Evolutionary conservation across 169 alveolate genomes (phyloP), one percentile per base, ranked within the genome.

Genomic region (Eimeria acervulina): DNA sequence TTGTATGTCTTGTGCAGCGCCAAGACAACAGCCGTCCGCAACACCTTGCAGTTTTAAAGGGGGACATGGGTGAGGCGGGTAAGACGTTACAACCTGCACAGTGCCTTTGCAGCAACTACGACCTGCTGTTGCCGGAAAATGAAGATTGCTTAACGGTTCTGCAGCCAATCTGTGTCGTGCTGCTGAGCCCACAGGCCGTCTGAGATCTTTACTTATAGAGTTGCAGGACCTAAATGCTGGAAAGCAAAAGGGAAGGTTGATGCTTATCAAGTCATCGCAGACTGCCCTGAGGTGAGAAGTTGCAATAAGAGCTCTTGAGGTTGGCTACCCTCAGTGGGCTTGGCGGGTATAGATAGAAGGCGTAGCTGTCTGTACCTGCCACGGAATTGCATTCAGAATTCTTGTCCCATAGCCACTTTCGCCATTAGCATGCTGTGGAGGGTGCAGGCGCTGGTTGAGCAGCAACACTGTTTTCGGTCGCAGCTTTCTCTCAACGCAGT

Each of bases 371-470:
- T 23, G 40, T 63, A n/a, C 38, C 1, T 23, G 74, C 19, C n/a
- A 63, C 40, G 74, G 74, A 23, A 63, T 7, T 2, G 33, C 13
- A 38, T n/a, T 33, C 38, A 26, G 74, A n/a, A 63, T 63, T 63
- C 17, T 4, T 23, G 33, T 1, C 74, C 19, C 78, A 42, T 31
- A 28, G 26, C 42, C 40, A 31, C 23, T 31, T 66, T 31, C 42
- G 78, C 21, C 26, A 42, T 2, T 12, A 10, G 38, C 78, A 2
- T 66, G 78, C 78, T 81, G 12, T 47, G n/a, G 31, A 17, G 6
- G n/a, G 3, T 84, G 74, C 93, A 84, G 93, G 80, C 93, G 93
- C 93, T 84, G 93, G 93, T 80, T 84, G 78, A 36, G 93, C 74
- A 84, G 80, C 61, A 84, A 80, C 93, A 28, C 93, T 36, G 80